Evolutionary conservation across 345 rosid genomes (phyloP).

Genomic region (Linum trigynum): DNA sequence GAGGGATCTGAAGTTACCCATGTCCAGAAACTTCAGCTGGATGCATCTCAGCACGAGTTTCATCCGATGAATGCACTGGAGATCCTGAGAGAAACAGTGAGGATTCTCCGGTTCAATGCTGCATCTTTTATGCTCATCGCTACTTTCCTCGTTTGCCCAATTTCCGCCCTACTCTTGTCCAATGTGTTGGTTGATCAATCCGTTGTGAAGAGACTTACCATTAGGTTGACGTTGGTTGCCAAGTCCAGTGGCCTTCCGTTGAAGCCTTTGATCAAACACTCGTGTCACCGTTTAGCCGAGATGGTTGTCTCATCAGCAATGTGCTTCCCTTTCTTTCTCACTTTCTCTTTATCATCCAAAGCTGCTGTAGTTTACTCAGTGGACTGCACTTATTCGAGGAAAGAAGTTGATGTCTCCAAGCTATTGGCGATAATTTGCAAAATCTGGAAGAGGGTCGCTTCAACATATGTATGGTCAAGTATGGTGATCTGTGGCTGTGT

Average conservation of each 20-base stretch:
- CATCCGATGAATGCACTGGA: conserved; percentile 71
- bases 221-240: conserved; percentile 54
- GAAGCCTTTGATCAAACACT: conserved; percentile 48
- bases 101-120: conserved; percentile 67
- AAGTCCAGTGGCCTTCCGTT: conserved; percentile 70
- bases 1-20: conserved; percentile 32
- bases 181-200: conserved; percentile 62
- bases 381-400: conserved; percentile 64
- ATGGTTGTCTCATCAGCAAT: conserved; percentile 49
- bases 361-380: conserved; percentile 78
- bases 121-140: conserved; percentile 52
- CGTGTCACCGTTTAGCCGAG: conserved; percentile 60
- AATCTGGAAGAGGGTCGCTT: conserved; percentile 57
- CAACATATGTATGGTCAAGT: conserved; percentile 65
- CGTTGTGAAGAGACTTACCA: conserved; percentile 44
- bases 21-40: conserved; percentile 30
- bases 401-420: conserved; percentile 35
- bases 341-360: conserved; percentile 50
- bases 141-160: conserved; percentile 63
- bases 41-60: conserved; percentile 27
- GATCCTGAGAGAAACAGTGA: conserved; percentile 77
- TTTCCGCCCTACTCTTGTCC: conserved; percentile 57
- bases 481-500: conserved; percentile 51
- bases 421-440: conserved; percentile 37
- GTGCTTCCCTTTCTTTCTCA: conserved; percentile 73